Evolutionary conservation across 345 rosid genomes (phyloP), one percentile per base, ranked within the genome.

Genomic region (Rhodamnia rubescens): DNA sequence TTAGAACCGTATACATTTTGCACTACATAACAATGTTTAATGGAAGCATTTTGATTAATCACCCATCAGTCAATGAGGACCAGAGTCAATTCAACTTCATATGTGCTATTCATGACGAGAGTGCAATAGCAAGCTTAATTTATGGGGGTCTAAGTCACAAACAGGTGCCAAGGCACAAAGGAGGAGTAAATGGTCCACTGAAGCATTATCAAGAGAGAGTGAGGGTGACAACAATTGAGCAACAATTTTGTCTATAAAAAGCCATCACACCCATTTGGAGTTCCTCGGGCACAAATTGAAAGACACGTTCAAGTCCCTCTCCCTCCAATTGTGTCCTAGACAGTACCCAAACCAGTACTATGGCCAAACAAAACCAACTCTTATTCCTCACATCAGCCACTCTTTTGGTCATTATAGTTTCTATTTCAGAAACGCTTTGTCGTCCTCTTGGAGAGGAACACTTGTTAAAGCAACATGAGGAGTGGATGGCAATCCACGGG

Each of bases 401-500:
- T 27, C 75, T 64, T 64, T 64, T 29, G 21, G 42, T 64, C 22
- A 64, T 64, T 7, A 29, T 64, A 15, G 21, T 64, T 64, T 64
- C 75, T 64, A 21, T 64, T 29, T 64, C 42, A 1, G 42, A 64
- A 64, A 64, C 75, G 11, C 75, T 64, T 29, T 87, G 85, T 82
- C 82, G 58, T 54, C 24, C 56, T 22, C 44, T 85, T 11, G 58
- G 86, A 36, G 92, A 93, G 85, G 89, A 88, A 49, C 53, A 86
- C 85, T 78, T 88, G 86, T 27, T 47, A 2, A 85, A 86, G 75
- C 90, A 85, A 88, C 90, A 92, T 69, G 91, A 87, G 50, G 83
- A 84, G 44, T 90, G 92, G 92, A 87, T 87, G 84, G 86, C 75
- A 3, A 29, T 29, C 42, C 75, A 87, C 42, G 88, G 89, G 42